phyloP scores from a whole-genome alignment of 2,329 filamentous ascomycete genomes.

The Monosporascus sp. region DNA sequence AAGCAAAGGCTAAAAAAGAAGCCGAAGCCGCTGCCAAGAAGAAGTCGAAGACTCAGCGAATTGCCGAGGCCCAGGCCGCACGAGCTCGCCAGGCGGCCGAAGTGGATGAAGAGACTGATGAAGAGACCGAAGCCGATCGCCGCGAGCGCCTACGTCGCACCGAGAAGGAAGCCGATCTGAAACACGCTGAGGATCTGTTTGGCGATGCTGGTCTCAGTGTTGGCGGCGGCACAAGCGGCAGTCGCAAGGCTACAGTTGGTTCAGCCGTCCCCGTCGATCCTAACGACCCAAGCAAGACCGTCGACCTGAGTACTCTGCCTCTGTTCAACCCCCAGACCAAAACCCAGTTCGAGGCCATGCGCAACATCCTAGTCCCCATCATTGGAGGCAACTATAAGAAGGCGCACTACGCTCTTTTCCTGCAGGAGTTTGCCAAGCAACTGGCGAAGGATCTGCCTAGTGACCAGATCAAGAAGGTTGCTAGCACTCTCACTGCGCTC shows the following conservation, averaged over 20 bases:
- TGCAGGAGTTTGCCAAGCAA: conserved; percentile 86
- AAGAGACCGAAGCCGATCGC: conserved; percentile 68
- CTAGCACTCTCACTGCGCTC: conserved; percentile 79
- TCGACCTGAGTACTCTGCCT: conserved; percentile 75
- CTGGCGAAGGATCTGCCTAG: conserved; percentile 82
- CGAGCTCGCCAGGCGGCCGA: conserved; percentile 49
- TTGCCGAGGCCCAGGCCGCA: conserved; percentile 70
- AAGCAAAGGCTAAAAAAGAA: conserved; percentile 83
- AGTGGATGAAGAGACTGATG: conserved; percentile 57
- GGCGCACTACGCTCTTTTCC: conserved; percentile 82
- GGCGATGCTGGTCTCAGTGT: conserved; percentile 62
- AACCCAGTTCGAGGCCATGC: conserved; percentile 75
- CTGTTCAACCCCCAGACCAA: conserved; percentile 90
- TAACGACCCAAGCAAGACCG: conserved; percentile 68
- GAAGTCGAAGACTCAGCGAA: conserved; percentile 81
- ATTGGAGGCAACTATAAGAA: conserved; percentile 75
- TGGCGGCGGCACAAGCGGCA: conserved; percentile 54
- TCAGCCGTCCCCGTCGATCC: conserved; percentile 64
- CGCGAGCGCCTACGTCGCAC: conserved; percentile 70
- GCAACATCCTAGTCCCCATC: conserved; percentile 73
- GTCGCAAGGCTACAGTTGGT: conserved; percentile 62
- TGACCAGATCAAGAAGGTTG: conserved; percentile 94
- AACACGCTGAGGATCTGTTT: conserved; percentile 88
- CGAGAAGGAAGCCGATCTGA: conserved; percentile 84
- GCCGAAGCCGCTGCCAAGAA: conserved; percentile 84